Evolutionary conservation across 257 asterid genomes (phyloP).

Genomic region (Salvia splendens): DNA sequence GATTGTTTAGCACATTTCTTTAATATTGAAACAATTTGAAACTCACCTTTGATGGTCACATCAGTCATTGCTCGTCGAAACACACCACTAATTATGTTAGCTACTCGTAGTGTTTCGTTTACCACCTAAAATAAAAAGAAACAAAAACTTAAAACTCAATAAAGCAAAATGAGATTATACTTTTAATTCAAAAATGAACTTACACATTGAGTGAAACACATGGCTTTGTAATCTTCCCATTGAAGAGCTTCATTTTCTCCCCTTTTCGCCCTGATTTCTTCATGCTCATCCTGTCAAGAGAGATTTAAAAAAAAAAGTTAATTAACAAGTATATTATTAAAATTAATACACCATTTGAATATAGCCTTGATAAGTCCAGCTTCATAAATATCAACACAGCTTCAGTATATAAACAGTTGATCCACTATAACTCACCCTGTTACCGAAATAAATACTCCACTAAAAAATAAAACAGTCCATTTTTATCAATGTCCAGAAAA

Average conservation of each 20-base stretch:
- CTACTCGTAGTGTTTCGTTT: conserved; percentile 85
- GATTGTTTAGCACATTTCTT: not conserved
- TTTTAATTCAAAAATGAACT: conserved; percentile 31
- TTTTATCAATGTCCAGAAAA: too few relatives aligned
- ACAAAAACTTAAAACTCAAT: not conserved
- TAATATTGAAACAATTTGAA: not conserved
- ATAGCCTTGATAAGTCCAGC: too few relatives aligned
- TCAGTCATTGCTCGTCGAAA: conserved; percentile 86
- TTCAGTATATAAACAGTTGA: too few relatives aligned
- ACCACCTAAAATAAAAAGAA: conserved; percentile 55
- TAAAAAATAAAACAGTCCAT: too few relatives aligned
- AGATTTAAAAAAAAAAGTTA: not conserved
- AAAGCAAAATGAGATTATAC: too few relatives aligned
- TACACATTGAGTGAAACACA: conserved; percentile 97
- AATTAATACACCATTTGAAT: not conserved
- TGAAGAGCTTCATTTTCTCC: conserved; percentile 55
- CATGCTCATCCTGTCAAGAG: conserved; percentile 80
- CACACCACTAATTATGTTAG: conserved; percentile 89
- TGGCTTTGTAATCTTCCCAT: conserved; percentile 94
- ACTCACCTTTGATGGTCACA: conserved; percentile 72
- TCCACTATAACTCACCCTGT: too few relatives aligned
- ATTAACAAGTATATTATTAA: not conserved
- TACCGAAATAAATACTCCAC: too few relatives aligned
- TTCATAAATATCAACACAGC: too few relatives aligned
- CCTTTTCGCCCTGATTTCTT: conserved; percentile 60